Percentiles rank a stretch among this genome's conserved stretches.
phyloP scores from a whole-genome alignment of 768 basidiomycete species.

The Neoboletus magnificus region DNA sequence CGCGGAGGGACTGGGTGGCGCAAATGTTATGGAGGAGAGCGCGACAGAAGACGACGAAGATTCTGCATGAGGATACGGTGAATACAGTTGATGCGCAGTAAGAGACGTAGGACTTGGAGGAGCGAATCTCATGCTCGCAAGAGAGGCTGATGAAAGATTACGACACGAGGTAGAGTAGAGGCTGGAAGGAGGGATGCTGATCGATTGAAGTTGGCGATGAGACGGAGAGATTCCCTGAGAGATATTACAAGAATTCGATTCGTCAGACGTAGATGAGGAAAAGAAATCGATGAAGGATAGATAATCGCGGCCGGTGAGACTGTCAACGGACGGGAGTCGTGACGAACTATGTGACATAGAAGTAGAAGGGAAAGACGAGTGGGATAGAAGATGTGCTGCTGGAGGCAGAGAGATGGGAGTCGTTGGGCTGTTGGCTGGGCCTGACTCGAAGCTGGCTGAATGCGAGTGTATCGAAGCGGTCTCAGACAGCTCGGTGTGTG shows the following conservation, averaged over 20 bases:
- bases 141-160: slow-evolving; percentile 23
- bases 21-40: slow-evolving; percentile 31
- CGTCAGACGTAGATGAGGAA: slow-evolving; percentile 28
- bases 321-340: slow-evolving; percentile 20
- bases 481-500: slow-evolving; percentile 1
- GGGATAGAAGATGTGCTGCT: slow-evolving; percentile 26
- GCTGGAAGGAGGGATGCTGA: slow-evolving; percentile 18
- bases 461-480: slow-evolving; percentile 20
- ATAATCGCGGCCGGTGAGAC: slow-evolving; percentile 32
- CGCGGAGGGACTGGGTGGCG: slow-evolving; percentile 24
- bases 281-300: slow-evolving; percentile 49
- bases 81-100: slow-evolving; percentile 5
- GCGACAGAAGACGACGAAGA: slow-evolving; percentile 15
- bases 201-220: slow-evolving; percentile 17
- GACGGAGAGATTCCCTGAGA: not conserved
- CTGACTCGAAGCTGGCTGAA: slow-evolving; percentile 33
- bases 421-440: slow-evolving; percentile 28
- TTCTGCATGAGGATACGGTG: slow-evolving; percentile 4
- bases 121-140: slow-evolving; percentile 33
- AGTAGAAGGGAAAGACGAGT: slow-evolving; percentile 19
- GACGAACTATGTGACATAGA: slow-evolving; percentile 19
- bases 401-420: slow-evolving; percentile 44
- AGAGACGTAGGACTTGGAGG: slow-evolving; percentile 26
- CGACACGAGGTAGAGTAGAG: slow-evolving; percentile 14
- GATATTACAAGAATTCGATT: not conserved